Evolutionary conservation across 78 protist genomes (phyloP).

Genomic region (Planoprotostelium fungivorum): DNA sequence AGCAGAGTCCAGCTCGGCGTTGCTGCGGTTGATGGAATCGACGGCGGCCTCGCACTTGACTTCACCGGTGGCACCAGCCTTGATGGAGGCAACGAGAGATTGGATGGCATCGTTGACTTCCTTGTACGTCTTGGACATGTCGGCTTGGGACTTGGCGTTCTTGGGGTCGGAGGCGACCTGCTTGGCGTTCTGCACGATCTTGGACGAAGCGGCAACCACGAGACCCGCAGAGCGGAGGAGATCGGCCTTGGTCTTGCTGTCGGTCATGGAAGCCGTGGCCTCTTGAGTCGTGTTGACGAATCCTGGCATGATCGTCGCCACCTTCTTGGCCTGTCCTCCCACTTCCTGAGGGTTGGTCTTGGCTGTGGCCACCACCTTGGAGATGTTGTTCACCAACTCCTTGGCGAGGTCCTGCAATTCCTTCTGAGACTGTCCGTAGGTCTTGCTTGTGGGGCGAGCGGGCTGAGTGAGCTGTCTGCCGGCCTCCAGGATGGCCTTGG

Average conservation of each 20-base stretch:
- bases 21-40: constrained; percentile 19
- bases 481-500: constrained; percentile 36
- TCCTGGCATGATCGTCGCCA: constrained; percentile 46
- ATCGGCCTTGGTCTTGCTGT: constrained; percentile 29
- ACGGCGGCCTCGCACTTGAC: constrained; percentile 37
- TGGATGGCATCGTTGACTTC: constrained; percentile 46
- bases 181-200: constrained; percentile 44
- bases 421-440: constrained; percentile 41
- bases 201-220: constrained; percentile 44
- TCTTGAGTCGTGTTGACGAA: constrained; percentile 42
- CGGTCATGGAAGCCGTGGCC: constrained; percentile 52
- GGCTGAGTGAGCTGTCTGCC: constrained; percentile 37
- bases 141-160: constrained; percentile 22
- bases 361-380: constrained; percentile 35
- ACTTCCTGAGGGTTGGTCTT: constrained; percentile 59
- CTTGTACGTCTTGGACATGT: constrained; percentile 53
- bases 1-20: constrained; percentile 54
- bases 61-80: constrained; percentile 62
- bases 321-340: constrained; percentile 31
- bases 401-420: constrained; percentile 50
- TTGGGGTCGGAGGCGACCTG: constrained; percentile 44
- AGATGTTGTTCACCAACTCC: constrained; percentile 34
- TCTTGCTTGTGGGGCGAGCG: constrained; percentile 30
- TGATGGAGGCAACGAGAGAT: constrained; percentile 27
- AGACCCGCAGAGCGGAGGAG: constrained; percentile 32